Evolutionary conservation across 805 yeast genomes (phyloP).

Genomic region (Starmerella vitae): DNA sequence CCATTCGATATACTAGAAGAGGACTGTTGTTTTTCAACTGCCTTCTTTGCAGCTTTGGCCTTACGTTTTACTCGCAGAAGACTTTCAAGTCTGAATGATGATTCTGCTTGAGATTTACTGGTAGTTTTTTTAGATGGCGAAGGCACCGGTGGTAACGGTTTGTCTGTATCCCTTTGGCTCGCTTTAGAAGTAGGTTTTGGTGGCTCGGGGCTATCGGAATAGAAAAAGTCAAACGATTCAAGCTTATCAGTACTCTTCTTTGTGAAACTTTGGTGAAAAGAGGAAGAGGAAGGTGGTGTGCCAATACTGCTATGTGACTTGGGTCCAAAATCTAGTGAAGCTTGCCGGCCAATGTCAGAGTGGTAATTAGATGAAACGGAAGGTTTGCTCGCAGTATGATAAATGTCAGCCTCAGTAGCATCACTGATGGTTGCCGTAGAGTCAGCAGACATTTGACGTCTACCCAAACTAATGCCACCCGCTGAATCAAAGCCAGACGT

Average conservation of each 20-base stretch:
- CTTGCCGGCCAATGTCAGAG: too few relatives aligned
- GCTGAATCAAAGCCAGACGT: neutral
- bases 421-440: slow-evolving; percentile 7
- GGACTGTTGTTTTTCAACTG: too few relatives aligned
- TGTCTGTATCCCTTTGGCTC: neutral
- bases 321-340: too few relatives aligned
- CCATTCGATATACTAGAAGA: too few relatives aligned
- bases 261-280: too few relatives aligned
- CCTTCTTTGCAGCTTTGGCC: slow-evolving; percentile 13
- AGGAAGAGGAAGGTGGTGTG: too few relatives aligned
- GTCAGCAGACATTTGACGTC: slow-evolving; percentile 4
- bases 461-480: neutral
- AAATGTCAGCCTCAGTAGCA: slow-evolving; percentile 4
- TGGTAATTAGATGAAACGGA: neutral
- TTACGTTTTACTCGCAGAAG: slow-evolving; percentile 24
- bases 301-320: too few relatives aligned
- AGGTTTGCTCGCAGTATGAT: neutral
- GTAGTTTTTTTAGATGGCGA: neutral
- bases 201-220: slow-evolving; percentile 1
- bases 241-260: too few relatives aligned
- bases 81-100: slow-evolving; percentile 28
- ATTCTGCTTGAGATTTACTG: slow-evolving; percentile 16
- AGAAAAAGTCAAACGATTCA: slow-evolving; percentile 2
- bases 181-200: slow-evolving; percentile 3
- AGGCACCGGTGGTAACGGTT: neutral